A percentile compares a stretch with the other conserved stretches of the same genome.
Evolutionary conservation across 176 grass and related monocot genomes (phyloP).

Genomic region (Musa acuminata): DNA sequence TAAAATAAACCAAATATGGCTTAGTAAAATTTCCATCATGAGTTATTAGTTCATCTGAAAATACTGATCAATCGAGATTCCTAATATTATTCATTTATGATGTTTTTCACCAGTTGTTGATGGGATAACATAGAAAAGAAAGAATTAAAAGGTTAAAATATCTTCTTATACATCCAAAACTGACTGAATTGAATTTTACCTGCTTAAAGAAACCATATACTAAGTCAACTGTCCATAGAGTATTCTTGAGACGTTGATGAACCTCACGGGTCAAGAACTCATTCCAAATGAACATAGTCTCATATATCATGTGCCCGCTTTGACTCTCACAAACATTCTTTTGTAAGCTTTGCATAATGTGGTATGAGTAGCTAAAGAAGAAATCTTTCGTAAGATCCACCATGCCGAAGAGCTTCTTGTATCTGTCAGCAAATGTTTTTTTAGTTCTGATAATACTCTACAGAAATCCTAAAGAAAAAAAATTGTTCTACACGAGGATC

Average conservation of each 20-base stretch:
- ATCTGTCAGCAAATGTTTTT: conserved; percentile 35
- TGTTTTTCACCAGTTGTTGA: background rate
- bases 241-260: conserved; percentile 42
- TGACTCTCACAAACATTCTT: conserved; percentile 63
- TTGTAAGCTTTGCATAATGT: conserved; percentile 83
- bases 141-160: background rate
- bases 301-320: conserved; percentile 49
- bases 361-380: conserved; percentile 87
- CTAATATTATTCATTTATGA: background rate
- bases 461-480: background rate
- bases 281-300: conserved; percentile 91
- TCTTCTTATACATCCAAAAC: background rate
- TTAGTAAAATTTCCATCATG: background rate
- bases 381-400: conserved; percentile 92
- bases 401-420: conserved; percentile 70
- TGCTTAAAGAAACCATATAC: conserved; percentile 97
- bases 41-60: background rate
- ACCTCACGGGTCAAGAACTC: conserved; percentile 55
- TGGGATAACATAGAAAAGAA: background rate
- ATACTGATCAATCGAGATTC: background rate
- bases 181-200: conserved; percentile 28
- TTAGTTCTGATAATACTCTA: background rate
- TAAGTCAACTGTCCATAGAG: conserved; percentile 65
- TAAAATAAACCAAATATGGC: background rate
- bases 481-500: background rate